Base-by-base conservation (phyloP, 2,329 filamentous ascomycete species). In the Penicillium oxalicum region DNA sequence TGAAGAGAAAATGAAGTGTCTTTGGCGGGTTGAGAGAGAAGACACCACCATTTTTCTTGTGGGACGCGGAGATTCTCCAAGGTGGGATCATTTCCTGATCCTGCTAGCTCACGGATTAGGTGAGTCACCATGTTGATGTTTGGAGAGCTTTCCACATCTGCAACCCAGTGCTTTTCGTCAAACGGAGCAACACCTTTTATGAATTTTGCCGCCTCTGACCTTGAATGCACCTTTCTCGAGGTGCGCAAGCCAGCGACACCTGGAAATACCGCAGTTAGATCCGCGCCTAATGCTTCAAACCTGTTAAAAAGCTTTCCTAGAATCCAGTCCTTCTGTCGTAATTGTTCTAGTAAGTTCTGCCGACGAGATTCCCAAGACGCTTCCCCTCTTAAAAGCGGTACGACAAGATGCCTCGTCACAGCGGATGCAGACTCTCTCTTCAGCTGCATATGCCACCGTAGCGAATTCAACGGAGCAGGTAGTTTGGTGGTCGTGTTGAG, bases 261-360 rank as follows among this genome's bases (percentile, higher is more conserved):
- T 4, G 80, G 81, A 57, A 84, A 84, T 2, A 82, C 73, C 9
- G 73, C 72, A 12, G 74, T 74, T 5, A 83, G 61, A 56, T 82
- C 79, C 40, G 80, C 68, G 4, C 77, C 76, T 36, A 77, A 73
- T 1, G 71, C 68, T 55, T 82, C 79, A 42, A 82, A 72, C 51
- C 79, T 77, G 57, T 84, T 80, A 26, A 81, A 70, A 24, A 84
- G 65, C 47, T 77, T 81, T 6, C 69, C 69, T 44, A 84, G 77
- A 13, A 79, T 73, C 60, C 74, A 78, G 58, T 84, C 81, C 59
- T 84, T 84, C 27, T 77, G 74, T 45, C 69, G 68, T 9, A 84
- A 62, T 37, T 74, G 71, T 4, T 72, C 63, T 13, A 81, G 61
- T 5, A 84, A 68, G 24, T 67, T 67, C 27, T 69, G 62, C 25